phyloP scores from a whole-genome alignment of 345 rosid species.

The Eucalyptus decipiens region DNA sequence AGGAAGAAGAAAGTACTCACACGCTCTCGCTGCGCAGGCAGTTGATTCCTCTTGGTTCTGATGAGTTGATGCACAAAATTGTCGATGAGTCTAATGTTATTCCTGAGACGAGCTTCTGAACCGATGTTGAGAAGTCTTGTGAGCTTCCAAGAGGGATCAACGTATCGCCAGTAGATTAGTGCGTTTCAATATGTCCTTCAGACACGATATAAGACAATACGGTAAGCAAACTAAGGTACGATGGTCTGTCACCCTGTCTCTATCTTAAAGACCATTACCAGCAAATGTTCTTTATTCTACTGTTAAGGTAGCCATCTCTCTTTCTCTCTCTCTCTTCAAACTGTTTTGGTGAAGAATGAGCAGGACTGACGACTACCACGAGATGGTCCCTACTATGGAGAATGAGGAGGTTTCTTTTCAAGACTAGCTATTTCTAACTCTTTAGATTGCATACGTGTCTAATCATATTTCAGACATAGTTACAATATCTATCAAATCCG shows the following conservation, averaged over 20 bases:
- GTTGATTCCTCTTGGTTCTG: slow-evolving; percentile 28
- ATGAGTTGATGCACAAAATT: slow-evolving; percentile 40
- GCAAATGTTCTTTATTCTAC: background rate
- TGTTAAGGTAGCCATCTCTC: background rate
- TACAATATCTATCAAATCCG: background rate
- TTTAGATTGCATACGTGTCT: background rate
- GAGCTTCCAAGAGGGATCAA: slow-evolving; percentile 63
- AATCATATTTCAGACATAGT: background rate
- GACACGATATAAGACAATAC: background rate
- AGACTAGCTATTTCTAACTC: background rate
- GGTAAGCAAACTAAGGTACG: background rate
- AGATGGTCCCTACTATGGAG: background rate
- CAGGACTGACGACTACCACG: no score
- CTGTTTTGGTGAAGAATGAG: no score
- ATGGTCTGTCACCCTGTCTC: background rate
- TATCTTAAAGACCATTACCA: background rate
- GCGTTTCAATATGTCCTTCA: slow-evolving; percentile 50
- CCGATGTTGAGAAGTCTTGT: slow-evolving; percentile 45
- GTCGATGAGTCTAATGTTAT: slow-evolving; percentile 27
- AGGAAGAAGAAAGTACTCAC: slow-evolving; percentile 6
- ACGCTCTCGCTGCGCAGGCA: background rate
- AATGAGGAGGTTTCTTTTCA: background rate
- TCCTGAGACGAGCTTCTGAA: slow-evolving; percentile 37
- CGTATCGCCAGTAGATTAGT: slow-evolving; percentile 28
- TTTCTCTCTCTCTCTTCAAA: no score